Evolutionary conservation across 2,329 filamentous ascomycete genomes (phyloP), one percentile per base, ranked within the genome.

Genomic region (Penicillium sp.): DNA sequence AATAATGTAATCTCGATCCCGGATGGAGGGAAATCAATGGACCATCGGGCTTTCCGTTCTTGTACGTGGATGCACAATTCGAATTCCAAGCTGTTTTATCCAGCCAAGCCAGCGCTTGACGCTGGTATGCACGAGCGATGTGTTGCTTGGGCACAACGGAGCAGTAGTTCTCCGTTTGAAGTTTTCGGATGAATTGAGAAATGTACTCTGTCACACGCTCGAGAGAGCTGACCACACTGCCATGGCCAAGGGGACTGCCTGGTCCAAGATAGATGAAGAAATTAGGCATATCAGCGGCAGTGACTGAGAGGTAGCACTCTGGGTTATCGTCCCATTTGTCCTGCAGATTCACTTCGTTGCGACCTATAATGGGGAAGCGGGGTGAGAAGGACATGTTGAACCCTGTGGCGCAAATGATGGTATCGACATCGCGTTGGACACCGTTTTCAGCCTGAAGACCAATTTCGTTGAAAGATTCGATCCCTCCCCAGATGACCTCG

Each of bases 341-440:
- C 9, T 12, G 81, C 0, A 82, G 79, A 1, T 78, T 82, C 50
- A 78, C 73, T 6, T 22, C 23, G 41, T 56, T 31, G 2, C 29
- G 2, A 43, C 54, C 43, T 9, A 37, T 31, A 22, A 53, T 31
- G 42, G 18, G 42, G 33, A 47, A 46, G 3, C 43, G 43, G 11
- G 50, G 50, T 3, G 41, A 31, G 33, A 37, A 53, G 12, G 42
- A 47, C 18, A 33, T 47, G 22, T 53, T 35, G 50, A 53, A 53
- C 9, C 50, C 50, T 14, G 50, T 53, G 1, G 50, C 50, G 20
- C 50, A 53, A 4, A 53, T 53, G 8, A 53, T 47, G 2, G 37
- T 23, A 18, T 53, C 50, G 3, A 31, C 31, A 25, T 47, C 33
- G 15, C 20, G 22, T 25, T 37, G 29, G 14, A 23, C 7, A 40